Evolutionary conservation across 441 rosid species (phyloP).

Genomic region (Mallotus japonicus): DNA sequence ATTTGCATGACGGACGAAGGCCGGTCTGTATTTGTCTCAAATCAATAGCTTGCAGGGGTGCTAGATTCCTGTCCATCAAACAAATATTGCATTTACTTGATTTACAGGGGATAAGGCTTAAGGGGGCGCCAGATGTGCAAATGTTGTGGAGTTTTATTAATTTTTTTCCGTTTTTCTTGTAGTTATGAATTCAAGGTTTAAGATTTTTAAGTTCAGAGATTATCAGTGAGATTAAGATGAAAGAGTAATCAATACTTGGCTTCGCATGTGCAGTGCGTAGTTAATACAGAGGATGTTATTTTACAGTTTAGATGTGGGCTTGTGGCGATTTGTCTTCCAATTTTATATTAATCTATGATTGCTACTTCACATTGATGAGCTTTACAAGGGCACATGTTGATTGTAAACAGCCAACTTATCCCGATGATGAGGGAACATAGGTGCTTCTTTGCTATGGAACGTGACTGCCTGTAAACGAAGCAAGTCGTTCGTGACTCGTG

Average conservation of each 20-base stretch:
- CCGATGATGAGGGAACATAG: too few species aligned
- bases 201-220: background rate
- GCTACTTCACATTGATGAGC: background rate
- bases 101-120: background rate
- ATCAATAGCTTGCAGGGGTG: slow-evolving; percentile 2
- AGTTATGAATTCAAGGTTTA: slow-evolving; percentile 3
- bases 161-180: background rate
- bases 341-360: background rate
- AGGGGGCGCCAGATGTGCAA: slow-evolving; percentile 14
- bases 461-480: too few species aligned
- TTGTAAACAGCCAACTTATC: too few species aligned
- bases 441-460: too few species aligned
- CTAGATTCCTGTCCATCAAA: slow-evolving; percentile 11
- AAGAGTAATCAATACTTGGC: background rate
- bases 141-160: background rate
- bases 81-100: slow-evolving; percentile 4
- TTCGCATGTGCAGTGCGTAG: background rate
- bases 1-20: slow-evolving; percentile 19
- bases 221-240: background rate
- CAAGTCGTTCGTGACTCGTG: too few species aligned
- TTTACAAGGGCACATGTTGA: too few species aligned
- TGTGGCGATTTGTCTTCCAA: background rate
- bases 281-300: background rate
- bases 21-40: slow-evolving; percentile 11
- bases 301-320: background rate